Evolutionary conservation across 441 rosid species (phyloP).

Genomic region (Brassica hybrid): DNA sequence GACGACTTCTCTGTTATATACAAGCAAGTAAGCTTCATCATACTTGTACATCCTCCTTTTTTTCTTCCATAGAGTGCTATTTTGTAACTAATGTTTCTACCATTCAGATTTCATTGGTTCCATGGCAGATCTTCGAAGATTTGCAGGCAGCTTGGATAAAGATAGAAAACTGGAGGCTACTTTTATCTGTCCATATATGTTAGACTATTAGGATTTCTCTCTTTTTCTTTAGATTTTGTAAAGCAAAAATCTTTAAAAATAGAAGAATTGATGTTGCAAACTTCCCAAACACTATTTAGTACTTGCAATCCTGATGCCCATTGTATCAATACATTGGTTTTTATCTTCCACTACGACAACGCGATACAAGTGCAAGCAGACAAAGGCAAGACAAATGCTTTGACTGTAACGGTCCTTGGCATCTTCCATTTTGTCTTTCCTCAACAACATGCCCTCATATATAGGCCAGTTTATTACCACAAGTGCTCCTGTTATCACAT

Average conservation of each 20-base stretch:
- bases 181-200: constrained; percentile 31
- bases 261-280: not conserved
- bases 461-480: constrained; percentile 62
- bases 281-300: too few species aligned
- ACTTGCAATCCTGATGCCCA: too few species aligned
- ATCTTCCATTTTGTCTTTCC: constrained; percentile 61
- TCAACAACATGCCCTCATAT: constrained; percentile 57
- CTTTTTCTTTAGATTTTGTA: constrained; percentile 35
- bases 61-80: too few species aligned
- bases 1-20: constrained; percentile 31
- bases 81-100: too few species aligned
- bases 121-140: constrained; percentile 33
- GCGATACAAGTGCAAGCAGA: constrained; percentile 46
- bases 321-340: not conserved
- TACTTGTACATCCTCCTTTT: too few species aligned
- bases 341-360: not conserved
- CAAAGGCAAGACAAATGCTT: constrained; percentile 52
- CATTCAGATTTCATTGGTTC: not conserved
- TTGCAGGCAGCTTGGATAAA: constrained; percentile 16
- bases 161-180: constrained; percentile 17
- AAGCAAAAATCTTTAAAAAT: constrained; percentile 20
- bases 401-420: constrained; percentile 49
- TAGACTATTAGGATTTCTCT: constrained; percentile 24
- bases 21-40: constrained; percentile 17
- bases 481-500: constrained; percentile 49